Evolutionary conservation across 805 yeast genomes (phyloP), one percentile per base, ranked within the genome.

Genomic region (Torulaspora quercuum): DNA sequence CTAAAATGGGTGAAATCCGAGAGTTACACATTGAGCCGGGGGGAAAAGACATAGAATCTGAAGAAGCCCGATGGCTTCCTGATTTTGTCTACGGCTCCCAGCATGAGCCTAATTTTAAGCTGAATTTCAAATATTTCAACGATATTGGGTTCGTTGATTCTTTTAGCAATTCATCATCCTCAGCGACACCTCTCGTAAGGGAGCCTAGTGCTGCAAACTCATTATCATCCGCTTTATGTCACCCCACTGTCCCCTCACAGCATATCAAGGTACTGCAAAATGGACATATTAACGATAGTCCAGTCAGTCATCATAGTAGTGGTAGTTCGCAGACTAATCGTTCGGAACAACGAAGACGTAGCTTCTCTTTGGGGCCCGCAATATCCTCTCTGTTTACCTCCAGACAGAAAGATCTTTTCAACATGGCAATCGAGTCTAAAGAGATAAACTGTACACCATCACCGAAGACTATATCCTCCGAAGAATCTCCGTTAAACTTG

Each of bases 41-140:
- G n/a, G 22, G n/a, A 7, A 28, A 17, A n/a, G 3, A 25, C 7
- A 10, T 33, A 6, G 24, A 25, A 18, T 13, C 33, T 15, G 34
- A 35, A 18, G 34, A 46, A 29, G 53, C 46, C 24, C 45, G 76
- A 41, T 81, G 90, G 89, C 63, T 83, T 10, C 70, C 76, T 20
- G 87, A 81, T 44, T 80, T 83, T 48, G 75, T 82, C 33, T 76
- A 69, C 37, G 19, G 26, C 20, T 75, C 84, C 1, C 84, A 87
- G 5, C 70, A 74, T 44, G 83, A 79, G 30, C 68, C 72, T 20
- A 73, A 76, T 37, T 74, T 80, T 38, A 53, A 59, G 23, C 48
- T 80, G 67, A 32, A 59, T 50, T 22, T 71, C 64, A 24, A 69
- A 69, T 42, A 76, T 48, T 57, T 70, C 33, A 69, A 79, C 44